These are phyloP conservation scores for Entomortierella lignicola DNA, from an alignment of 192 early-diverging fungal species.

Conservation along the genomic window DNA sequence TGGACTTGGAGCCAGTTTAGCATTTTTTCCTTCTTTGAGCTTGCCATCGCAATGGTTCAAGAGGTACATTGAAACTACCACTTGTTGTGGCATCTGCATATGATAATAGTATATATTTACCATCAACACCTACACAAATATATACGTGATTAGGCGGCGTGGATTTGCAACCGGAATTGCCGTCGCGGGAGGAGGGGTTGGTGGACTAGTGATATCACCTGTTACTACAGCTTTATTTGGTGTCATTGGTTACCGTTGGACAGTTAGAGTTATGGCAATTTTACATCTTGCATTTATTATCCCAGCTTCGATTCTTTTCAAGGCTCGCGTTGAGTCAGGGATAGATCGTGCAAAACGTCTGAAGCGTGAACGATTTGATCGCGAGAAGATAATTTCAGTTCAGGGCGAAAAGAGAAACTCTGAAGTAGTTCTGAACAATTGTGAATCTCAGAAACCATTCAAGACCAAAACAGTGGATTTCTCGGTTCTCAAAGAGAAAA, in stretches of 20 bases:
- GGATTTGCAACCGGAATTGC: constrained; percentile 63
- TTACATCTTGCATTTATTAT: constrained; percentile 57
- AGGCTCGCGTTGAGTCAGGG: constrained; percentile 41
- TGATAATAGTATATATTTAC: no score
- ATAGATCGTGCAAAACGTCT: constrained; percentile 12
- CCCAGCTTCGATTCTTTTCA: constrained; percentile 57
- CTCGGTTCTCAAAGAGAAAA: constrained; percentile 54
- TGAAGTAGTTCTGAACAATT: neutral
- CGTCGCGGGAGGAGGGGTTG: constrained; percentile 65
- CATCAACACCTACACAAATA: no score
- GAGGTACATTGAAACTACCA: constrained; percentile 33
- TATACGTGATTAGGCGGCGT: constrained; percentile 55
- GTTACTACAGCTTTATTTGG: constrained; percentile 58
- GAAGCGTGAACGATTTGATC: constrained; percentile 24
- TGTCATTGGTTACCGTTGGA: constrained; percentile 61
- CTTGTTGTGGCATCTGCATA: no score
- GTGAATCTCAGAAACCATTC: neutral
- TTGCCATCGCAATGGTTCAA: constrained; percentile 71
- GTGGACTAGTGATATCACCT: constrained; percentile 64
- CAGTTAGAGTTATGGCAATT: constrained; percentile 63
- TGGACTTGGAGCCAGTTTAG: constrained; percentile 56
- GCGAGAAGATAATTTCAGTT: constrained; percentile 7
- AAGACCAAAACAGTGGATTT: constrained; percentile 56
- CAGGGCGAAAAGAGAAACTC: neutral
- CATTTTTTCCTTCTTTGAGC: constrained; percentile 60